Percentiles rank a stretch among this genome's conserved stretches.
Conservation (phyloP, 176 grass and related monocot genomes). For the Avena atlantica region DNA sequence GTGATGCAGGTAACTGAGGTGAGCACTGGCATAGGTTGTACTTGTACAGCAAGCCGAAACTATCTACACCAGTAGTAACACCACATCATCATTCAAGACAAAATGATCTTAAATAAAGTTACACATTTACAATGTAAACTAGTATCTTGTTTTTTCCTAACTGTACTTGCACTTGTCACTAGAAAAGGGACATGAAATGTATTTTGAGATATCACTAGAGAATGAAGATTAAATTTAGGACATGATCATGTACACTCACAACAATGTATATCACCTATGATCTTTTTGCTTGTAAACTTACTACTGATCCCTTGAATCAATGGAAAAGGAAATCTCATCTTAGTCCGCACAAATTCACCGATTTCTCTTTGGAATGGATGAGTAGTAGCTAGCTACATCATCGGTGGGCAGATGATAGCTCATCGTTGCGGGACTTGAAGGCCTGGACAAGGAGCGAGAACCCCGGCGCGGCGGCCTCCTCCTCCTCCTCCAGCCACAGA, state of each 20-base stretch:
- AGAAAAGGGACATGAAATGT: too few relatives aligned
- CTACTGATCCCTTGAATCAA: background rate
- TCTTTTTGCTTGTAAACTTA: slow-evolving; percentile 10
- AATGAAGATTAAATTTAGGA: slow-evolving; percentile 7
- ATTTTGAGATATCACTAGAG: background rate
- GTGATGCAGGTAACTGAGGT: background rate
- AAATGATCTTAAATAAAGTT: background rate
- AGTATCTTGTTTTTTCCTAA: slow-evolving; percentile 16
- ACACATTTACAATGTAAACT: slow-evolving; percentile 9
- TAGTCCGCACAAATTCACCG: slow-evolving; percentile 6
- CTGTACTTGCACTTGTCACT: slow-evolving; percentile 25
- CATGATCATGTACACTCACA: background rate
- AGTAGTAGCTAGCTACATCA: background rate
- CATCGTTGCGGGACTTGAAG: slow-evolving; percentile 55
- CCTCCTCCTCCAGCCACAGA: slow-evolving; percentile 86
- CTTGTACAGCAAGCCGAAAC: slow-evolving; percentile 33
- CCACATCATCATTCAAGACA: background rate
- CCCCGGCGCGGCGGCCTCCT: slow-evolving; percentile 36
- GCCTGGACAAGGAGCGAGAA: slow-evolving; percentile 88
- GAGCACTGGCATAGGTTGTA: background rate
- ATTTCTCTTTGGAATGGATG: background rate
- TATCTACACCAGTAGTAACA: background rate
- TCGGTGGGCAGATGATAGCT: slow-evolving; percentile 4
- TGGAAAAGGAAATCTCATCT: background rate
- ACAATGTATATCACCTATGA: slow-evolving; percentile 7